These are phyloP conservation scores for Acacia crassicarpa DNA, from an alignment of 306 rosid genomes.

Conservation along the genomic window DNA sequence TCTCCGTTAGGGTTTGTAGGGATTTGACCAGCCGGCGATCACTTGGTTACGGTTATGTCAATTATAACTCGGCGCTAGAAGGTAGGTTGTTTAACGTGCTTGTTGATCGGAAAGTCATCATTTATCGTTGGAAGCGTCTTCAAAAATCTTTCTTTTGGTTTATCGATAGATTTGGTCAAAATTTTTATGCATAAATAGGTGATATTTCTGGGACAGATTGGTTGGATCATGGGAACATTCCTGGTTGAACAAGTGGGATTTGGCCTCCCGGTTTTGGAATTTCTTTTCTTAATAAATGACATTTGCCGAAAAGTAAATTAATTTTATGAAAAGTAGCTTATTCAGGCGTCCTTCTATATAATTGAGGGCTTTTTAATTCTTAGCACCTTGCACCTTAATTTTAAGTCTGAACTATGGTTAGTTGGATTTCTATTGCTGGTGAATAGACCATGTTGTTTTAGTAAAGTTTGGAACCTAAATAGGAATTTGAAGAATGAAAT, in stretches of 20 bases:
- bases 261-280: neutral
- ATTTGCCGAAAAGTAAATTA: neutral
- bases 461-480: neutral
- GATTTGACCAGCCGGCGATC: conserved; percentile 84
- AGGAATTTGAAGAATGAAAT: neutral
- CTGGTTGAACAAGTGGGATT: neutral
- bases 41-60: conserved; percentile 96
- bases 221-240: neutral
- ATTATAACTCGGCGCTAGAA: conserved; percentile 72
- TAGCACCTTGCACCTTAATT: neutral
- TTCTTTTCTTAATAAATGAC: neutral
- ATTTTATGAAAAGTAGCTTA: neutral
- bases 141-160: neutral
- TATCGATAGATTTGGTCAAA: neutral
- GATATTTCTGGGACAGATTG: neutral
- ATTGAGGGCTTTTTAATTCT: conserved; percentile 1
- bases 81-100: conserved; percentile 50
- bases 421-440: neutral
- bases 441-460: neutral
- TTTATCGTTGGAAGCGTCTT: neutral
- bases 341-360: neutral
- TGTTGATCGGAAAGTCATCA: neutral
- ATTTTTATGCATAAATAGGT: neutral
- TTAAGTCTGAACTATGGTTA: neutral
- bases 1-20: conserved; percentile 97